These are phyloP conservation scores for Stemphylium beticola DNA, from an alignment of 2,329 filamentous ascomycete species.

Conservation along the genomic window DNA sequence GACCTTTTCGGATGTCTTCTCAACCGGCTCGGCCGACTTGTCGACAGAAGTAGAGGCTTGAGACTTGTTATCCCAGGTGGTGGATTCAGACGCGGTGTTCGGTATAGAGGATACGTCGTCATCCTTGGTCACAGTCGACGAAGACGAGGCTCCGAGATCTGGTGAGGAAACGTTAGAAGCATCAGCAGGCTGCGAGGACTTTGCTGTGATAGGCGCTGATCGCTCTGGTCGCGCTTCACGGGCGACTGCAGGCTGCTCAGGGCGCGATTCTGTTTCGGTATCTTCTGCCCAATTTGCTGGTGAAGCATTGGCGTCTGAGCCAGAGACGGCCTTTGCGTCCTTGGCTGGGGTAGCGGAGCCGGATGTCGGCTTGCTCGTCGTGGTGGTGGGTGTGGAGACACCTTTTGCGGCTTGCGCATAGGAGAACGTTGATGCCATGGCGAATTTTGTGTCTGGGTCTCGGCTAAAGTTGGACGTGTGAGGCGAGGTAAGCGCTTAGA, in stretches of 20 bases:
- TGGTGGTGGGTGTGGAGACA: conserved; percentile 57
- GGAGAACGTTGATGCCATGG: conserved; percentile 69
- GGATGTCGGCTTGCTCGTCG: conserved; percentile 55
- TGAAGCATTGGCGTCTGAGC: conserved; percentile 37
- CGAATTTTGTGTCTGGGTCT: conserved; percentile 15
- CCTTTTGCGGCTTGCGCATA: conserved; percentile 97
- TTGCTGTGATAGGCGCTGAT: conserved; percentile 24
- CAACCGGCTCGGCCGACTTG: conserved; percentile 60
- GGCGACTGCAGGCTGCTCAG: conserved; percentile 33
- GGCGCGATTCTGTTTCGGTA: conserved; percentile 47
- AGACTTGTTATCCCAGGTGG: conserved; percentile 70
- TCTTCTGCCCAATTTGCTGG: conserved; percentile 57
- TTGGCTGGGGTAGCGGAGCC: conserved; percentile 52
- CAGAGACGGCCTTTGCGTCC: conserved; percentile 38
- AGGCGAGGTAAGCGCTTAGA: conserved; percentile 24
- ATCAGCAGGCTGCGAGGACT: conserved; percentile 20
- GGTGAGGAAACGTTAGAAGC: conserved; percentile 56
- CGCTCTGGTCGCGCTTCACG: conserved; percentile 30
- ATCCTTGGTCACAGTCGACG: conserved; percentile 62
- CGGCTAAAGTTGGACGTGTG: conserved; percentile 6
- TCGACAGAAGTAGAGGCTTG: conserved; percentile 70
- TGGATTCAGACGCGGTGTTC: conserved; percentile 69
- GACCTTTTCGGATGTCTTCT: conserved; percentile 63
- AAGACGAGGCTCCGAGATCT: conserved; percentile 60
- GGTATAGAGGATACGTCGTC: conserved; percentile 67